phyloP scores from a whole-genome alignment of 495 filamentous ascomycete genomes.

The Cudoniella acicularis region DNA sequence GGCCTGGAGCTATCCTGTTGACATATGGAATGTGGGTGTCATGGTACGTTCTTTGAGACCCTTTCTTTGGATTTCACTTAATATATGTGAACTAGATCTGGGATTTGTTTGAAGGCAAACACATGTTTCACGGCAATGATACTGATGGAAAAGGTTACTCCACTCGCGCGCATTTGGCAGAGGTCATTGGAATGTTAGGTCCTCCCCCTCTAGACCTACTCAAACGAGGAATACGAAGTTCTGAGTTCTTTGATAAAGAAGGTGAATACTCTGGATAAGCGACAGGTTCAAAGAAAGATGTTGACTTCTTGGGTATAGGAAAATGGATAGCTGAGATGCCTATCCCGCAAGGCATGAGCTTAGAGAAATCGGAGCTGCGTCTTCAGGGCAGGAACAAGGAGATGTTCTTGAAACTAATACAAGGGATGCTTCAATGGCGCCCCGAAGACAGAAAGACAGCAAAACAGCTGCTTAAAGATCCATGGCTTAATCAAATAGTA shows the following conservation, averaged over 20 bases:
- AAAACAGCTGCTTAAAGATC: constrained; percentile 38
- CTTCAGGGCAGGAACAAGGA: constrained; percentile 36
- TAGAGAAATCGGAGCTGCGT: constrained; percentile 33
- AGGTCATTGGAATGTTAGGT: constrained; percentile 42
- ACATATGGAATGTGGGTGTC: constrained; percentile 50
- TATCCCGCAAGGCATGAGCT: constrained; percentile 24
- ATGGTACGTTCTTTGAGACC: constrained; percentile 35
- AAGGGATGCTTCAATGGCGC: constrained; percentile 46
- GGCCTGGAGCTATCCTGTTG: constrained; percentile 41
- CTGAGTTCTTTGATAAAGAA: constrained; percentile 26
- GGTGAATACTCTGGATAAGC: neutral
- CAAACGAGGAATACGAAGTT: constrained; percentile 30
- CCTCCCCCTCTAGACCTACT: constrained; percentile 42
- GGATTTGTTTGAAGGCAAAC: constrained; percentile 45
- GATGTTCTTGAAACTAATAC: constrained; percentile 40
- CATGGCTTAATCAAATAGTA: constrained; percentile 31
- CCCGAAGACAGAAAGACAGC: constrained; percentile 44
- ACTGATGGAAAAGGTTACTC: constrained; percentile 39
- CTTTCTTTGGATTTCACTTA: constrained; percentile 10
- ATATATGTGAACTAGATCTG: constrained; percentile 37
- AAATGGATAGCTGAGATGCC: constrained; percentile 30
- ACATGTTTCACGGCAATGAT: constrained; percentile 42
- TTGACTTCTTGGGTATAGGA: constrained; percentile 24
- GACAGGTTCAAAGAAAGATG: constrained; percentile 4
- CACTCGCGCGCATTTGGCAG: constrained; percentile 42